Base-by-base conservation (phyloP, 176 grass and related monocot genomes). In the Aegilops sharonensis region DNA sequence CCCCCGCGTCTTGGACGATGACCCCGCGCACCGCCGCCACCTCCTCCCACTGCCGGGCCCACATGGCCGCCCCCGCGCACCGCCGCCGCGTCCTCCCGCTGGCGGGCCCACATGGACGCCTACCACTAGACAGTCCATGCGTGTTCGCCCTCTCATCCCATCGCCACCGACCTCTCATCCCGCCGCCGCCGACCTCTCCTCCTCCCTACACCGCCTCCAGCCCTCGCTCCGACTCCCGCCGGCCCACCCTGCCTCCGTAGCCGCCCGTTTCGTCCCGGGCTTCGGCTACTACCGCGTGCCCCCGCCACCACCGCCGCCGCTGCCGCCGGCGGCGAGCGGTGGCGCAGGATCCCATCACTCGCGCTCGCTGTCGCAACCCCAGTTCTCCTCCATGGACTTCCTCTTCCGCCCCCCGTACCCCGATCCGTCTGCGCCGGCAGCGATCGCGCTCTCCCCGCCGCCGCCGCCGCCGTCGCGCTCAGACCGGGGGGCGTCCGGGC, bases 311-410 rank as follows among this genome's bases (percentile, higher is more conserved):
- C 18, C 83, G 67, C 35, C 84, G 36, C 77, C 68, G n/a, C 24
- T 39, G 64, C 14, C 83, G 67, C 35, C 18, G 61, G 61, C 11
- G 13, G 70, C 42, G 57, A 15, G 11, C 43, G 86, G 75, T 30
- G 79, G n/a, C 14, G 40, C 39, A 21, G n/a, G 21, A 64, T 80
- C 89, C 76, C 48, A 86, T 29, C 94, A 90, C 78, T 62, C 87
- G 2, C 84, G 78, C 3, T 81, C 85, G 13, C 85, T 88, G 25
- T 81, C 54, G 4, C 85, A 91, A 32, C 65, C 79, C 17, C 57
- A 64, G 8, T 86, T 92, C 64, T 54, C 92, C 18, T 81, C 91
- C 32, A 48, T 88, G 20, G 85, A 94, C 68, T 75, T 83, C 9
- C 81, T 92, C 8, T 62, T 32, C 11, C 82, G 76, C 5, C 68